phyloP scores from a whole-genome alignment of 2,329 filamentous ascomycete species.

The Colletotrichum cuscutae region DNA sequence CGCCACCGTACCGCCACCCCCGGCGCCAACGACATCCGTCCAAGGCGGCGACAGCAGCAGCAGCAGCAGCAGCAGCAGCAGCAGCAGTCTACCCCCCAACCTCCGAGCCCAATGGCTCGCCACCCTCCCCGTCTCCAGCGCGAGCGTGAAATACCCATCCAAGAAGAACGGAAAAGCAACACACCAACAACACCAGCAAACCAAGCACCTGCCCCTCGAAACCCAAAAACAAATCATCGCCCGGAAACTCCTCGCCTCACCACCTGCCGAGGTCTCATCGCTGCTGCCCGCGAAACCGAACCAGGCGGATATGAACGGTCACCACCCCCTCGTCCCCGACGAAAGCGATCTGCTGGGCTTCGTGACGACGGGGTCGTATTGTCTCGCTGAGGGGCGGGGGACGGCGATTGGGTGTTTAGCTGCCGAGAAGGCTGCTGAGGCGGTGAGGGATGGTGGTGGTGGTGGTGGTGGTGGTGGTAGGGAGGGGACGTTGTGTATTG shows the following conservation, averaged over 20 bases:
- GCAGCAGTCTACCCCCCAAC: slow-evolving; percentile 50
- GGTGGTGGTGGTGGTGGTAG: slow-evolving; percentile 31
- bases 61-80: background rate
- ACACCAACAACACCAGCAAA: slow-evolving; percentile 40
- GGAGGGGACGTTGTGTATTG: slow-evolving; percentile 75
- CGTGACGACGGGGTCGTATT: slow-evolving; percentile 87
- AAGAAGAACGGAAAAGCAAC: slow-evolving; percentile 35
- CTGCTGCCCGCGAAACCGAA: slow-evolving; percentile 44
- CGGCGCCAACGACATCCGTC: slow-evolving; percentile 11
- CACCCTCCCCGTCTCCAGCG: slow-evolving; percentile 49
- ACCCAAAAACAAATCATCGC: slow-evolving; percentile 57
- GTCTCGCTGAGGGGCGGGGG: slow-evolving; percentile 78
- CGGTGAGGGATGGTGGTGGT: slow-evolving; percentile 39
- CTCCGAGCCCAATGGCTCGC: slow-evolving; percentile 79
- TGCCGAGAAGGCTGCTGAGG: slow-evolving; percentile 64
- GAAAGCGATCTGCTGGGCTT: slow-evolving; percentile 87
- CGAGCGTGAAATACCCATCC: background rate
- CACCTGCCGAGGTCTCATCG: slow-evolving; percentile 27
- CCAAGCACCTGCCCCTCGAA: slow-evolving; percentile 43
- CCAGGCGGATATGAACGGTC: slow-evolving; percentile 54
- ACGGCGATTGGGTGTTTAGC: slow-evolving; percentile 80
- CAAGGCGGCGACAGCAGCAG: background rate
- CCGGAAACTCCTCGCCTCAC: slow-evolving; percentile 57
- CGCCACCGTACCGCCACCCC: slow-evolving; percentile 50
- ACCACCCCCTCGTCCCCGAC: slow-evolving; percentile 78